Base-by-base conservation (phyloP, 192 early-diverging fungal genomes). In the Coemansia javaensis region DNA sequence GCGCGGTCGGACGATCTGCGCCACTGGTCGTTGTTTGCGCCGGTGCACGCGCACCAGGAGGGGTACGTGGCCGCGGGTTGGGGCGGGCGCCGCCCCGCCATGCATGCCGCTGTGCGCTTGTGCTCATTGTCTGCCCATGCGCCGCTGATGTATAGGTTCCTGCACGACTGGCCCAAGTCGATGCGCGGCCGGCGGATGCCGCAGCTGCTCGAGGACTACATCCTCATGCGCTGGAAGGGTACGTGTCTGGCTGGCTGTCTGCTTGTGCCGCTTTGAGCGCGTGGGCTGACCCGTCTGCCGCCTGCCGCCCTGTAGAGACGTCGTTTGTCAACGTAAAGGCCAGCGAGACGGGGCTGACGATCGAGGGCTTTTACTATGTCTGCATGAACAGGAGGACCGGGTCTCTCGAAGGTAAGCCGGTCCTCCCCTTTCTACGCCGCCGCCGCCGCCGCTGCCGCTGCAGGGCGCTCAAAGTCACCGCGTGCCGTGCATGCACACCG, bases 161-260 rank as follows among this genome's bases (percentile, higher is more conserved):
- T 66, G 62, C 47, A 53, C 22, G 32, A 44, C 31, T 55, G 58
- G 67, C 74, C 67, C 3, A 39, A 34, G 25, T 40, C 44, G 20
- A 21, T 69, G 39, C 30, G 53, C 24, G 66, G 66, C 16, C 56
- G 62, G 39, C 72, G 75, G 40, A 68, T 75, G 43, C 69, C 73
- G 18, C 57, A 70, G 43, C 41, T 79, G 20, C 57, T 72, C 15
- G 63, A 84, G 47, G 81, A 84, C 30, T 81, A 78, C 44, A 75
- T 85, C n/a, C 79, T 82, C 40, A 85, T 85, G 82, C 79, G 82
- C 15, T 85, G 82, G 82, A 85, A 85, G 60, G 81, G 63, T 53
- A 59, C 40, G 30, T 17, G 7, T 25, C 24, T 3, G 4, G 37
- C 21, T 11, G 15, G n/a, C n/a, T n/a, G n/a, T n/a, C n/a, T n/a